A percentile compares a stretch with the other conserved stretches of the same genome.
Conservation (phyloP, 2,329 filamentous ascomycete species). For the Ophioceras dolichostomum region DNA sequence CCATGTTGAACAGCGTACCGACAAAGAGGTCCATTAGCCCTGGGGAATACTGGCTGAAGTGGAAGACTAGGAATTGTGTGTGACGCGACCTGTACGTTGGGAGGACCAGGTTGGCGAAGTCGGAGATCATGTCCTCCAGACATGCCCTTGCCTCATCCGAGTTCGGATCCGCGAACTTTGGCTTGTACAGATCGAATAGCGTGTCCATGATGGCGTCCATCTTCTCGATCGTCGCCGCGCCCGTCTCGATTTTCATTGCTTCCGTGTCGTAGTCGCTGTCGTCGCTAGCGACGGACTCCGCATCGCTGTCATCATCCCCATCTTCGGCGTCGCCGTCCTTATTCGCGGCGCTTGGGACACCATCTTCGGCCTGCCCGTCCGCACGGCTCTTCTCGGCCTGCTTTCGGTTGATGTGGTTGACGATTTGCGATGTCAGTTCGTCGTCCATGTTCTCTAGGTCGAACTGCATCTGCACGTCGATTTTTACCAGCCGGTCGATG, state of each 20-base stretch:
- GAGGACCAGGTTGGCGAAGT: constrained; percentile 80
- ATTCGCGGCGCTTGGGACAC: too few relatives aligned
- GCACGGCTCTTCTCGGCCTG: constrained; percentile 24
- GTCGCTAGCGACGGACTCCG: constrained; percentile 59
- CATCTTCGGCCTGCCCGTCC: constrained; percentile 38
- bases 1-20: constrained; percentile 60
- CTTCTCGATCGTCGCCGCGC: constrained; percentile 78
- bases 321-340: constrained; percentile 34
- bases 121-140: constrained; percentile 68
- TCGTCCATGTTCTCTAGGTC: constrained; percentile 91
- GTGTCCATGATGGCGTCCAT: constrained; percentile 83
- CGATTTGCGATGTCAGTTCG: constrained; percentile 63
- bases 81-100: constrained; percentile 87
- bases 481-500: constrained; percentile 77
- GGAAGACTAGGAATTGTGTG: constrained; percentile 91
- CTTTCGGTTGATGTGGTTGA: constrained; percentile 33
- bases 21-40: constrained; percentile 73
- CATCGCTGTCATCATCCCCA: constrained; percentile 46
- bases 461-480: constrained; percentile 90
- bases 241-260: constrained; percentile 50
- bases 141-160: constrained; percentile 57
- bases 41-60: constrained; percentile 77
- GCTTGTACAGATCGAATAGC: constrained; percentile 72
- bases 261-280: constrained; percentile 55
- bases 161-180: constrained; percentile 56